Evolutionary conservation across 768 basidiomycete species (phyloP), one percentile per base, ranked within the genome.

Genomic region (Pleurotus citrinopileatus): DNA sequence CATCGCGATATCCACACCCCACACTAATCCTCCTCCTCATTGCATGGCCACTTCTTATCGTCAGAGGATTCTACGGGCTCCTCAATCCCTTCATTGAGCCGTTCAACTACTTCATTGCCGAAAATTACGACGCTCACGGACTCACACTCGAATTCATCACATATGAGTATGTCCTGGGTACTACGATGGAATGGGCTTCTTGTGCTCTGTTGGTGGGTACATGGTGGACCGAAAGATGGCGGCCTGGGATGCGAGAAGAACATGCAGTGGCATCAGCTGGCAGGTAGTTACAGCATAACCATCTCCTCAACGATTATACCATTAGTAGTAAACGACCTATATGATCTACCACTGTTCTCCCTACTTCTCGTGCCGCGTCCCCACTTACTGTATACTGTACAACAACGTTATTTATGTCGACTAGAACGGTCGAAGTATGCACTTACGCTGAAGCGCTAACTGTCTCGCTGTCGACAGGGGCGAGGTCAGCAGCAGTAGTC

Each of bases 1-100:
- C 55, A 20, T 53, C 52, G n/a, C 4, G 40, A 19, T 44, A 20
- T n/a, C 54, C 64, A 1, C 71, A 72, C 47, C 61, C 62, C 5
- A 72, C 70, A 3, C 57, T 69, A 28, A 40, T 59, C 25, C 23
- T 72, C 3, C 55, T 71, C 19, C 44, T 69, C 3, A 54, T 59
- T 15, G 58, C 63, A 4, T 71, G 69, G 70, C 65, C 69, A 26
- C 63, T 69, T 25, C 63, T 72, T 20, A 63, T 69, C 43, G 60
- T 68, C 13, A 66, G 71, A 12, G 71, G 71, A 25, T 46, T 66
- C 7, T 72, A 70, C 43, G 69, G 70, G 3, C 63, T 70, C 10
- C 48, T 72, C 4, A 60, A 61, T 22, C 32, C 59, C n/a, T 53
- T 63, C 42, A 55, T 67, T 26, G 56, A 60, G 10, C 48, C 58